Evolutionary conservation across 2,329 filamentous ascomycete species (phyloP).

Genomic region (Beauveria caledonica): DNA sequence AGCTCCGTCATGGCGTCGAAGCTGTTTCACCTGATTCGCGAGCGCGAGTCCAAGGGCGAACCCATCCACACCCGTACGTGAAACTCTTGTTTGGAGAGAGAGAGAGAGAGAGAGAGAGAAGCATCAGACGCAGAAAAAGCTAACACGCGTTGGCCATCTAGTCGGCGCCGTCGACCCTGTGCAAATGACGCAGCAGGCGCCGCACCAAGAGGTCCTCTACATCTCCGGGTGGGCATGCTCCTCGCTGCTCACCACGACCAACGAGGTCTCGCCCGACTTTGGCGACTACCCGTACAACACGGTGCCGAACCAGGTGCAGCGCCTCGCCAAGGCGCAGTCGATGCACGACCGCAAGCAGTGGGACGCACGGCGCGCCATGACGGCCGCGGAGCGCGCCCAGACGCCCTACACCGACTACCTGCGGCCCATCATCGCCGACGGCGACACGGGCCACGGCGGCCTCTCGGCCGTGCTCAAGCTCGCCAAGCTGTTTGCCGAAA

Average conservation of each 20-base stretch:
- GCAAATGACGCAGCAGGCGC: slow-evolving; percentile 97
- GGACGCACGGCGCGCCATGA: slow-evolving; percentile 75
- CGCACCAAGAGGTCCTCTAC: slow-evolving; percentile 93
- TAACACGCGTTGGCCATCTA: slow-evolving; percentile 24
- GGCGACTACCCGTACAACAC: slow-evolving; percentile 99
- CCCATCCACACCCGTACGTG: slow-evolving; percentile 83
- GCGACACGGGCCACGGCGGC: slow-evolving; percentile 91
- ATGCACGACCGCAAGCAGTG: slow-evolving; percentile 96
- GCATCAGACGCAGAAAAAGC: background rate
- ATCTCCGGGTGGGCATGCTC: slow-evolving; percentile 97
- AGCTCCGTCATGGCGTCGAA: slow-evolving; percentile 94
- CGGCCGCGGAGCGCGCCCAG: slow-evolving; percentile 58
- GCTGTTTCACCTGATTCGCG: slow-evolving; percentile 79
- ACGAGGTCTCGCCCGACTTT: slow-evolving; percentile 96
- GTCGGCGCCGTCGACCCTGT: slow-evolving; percentile 98
- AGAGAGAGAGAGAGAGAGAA: too few species aligned
- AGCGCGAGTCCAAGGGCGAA: slow-evolving; percentile 68
- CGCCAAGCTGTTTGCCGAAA: slow-evolving; percentile 94
- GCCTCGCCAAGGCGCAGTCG: slow-evolving; percentile 91
- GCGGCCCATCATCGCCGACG: slow-evolving; percentile 90
- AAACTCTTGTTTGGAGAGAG: background rate
- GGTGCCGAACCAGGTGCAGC: slow-evolving; percentile 94
- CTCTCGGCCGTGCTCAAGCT: slow-evolving; percentile 90
- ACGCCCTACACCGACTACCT: slow-evolving; percentile 88
- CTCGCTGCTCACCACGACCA: slow-evolving; percentile 82